phyloP scores from a whole-genome alignment of 2,329 filamentous ascomycete species.

The Parascedosporium putredinis region DNA sequence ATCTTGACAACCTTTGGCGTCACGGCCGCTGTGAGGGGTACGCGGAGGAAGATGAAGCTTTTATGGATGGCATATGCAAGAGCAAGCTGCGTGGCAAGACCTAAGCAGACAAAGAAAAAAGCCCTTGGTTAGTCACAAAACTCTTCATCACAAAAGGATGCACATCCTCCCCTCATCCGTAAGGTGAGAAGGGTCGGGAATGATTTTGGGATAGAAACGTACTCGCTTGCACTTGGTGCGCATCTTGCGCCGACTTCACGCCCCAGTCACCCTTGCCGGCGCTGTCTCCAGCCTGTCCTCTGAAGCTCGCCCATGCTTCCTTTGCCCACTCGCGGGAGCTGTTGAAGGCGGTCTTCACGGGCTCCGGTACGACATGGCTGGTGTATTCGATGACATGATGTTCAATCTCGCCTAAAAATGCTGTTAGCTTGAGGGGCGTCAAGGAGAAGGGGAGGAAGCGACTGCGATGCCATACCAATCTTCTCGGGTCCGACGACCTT shows the following conservation, averaged over 20 bases:
- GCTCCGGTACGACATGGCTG: slow-evolving; percentile 48
- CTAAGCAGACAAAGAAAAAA: slow-evolving; percentile 27
- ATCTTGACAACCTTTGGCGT: slow-evolving; percentile 91
- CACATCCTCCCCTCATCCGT: too few species aligned
- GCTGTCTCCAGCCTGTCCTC: neutral
- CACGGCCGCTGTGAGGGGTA: slow-evolving; percentile 81
- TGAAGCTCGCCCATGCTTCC: slow-evolving; percentile 26
- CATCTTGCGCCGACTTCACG: slow-evolving; percentile 4
- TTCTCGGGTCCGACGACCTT: slow-evolving; percentile 71
- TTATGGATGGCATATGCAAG: slow-evolving; percentile 97
- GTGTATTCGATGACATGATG: slow-evolving; percentile 54
- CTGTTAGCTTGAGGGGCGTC: neutral
- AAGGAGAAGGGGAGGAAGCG: neutral
- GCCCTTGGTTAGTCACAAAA: neutral
- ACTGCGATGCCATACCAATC: slow-evolving; percentile 50
- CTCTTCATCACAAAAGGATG: too few species aligned
- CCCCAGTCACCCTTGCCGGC: neutral
- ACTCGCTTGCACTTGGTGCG: slow-evolving; percentile 1
- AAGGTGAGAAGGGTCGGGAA: too few species aligned
- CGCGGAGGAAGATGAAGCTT: slow-evolving; percentile 91
- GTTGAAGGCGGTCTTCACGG: slow-evolving; percentile 26
- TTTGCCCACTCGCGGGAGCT: slow-evolving; percentile 36
- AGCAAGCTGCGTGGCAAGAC: slow-evolving; percentile 69
- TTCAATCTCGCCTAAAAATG: slow-evolving; percentile 47
- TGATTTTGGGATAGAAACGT: neutral